phyloP scores from a whole-genome alignment of 371 early-diverging fungal species.

The Zychaea mexicana region DNA sequence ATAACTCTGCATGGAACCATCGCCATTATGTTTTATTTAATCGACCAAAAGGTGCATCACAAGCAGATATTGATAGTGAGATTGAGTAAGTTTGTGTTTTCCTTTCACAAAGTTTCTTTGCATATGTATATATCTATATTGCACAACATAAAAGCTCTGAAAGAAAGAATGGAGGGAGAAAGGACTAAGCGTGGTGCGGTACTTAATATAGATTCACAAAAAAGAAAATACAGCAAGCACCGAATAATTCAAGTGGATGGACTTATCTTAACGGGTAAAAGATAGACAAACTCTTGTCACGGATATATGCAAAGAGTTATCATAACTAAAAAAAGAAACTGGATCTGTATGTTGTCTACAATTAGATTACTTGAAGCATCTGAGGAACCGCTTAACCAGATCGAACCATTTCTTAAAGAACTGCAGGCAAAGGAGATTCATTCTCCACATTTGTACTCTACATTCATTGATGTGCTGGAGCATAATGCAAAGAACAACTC shows the following conservation, averaged over 20 bases:
- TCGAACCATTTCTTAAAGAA: slow-evolving; percentile 52
- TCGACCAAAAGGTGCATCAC: slow-evolving; percentile 41
- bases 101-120: no score
- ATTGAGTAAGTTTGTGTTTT: slow-evolving; percentile 63
- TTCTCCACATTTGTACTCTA: slow-evolving; percentile 66
- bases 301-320: not conserved
- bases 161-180: no score
- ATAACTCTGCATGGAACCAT: slow-evolving; percentile 99
- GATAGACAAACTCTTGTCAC: not conserved
- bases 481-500: slow-evolving; percentile 43
- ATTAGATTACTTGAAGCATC: slow-evolving; percentile 51
- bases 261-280: slow-evolving; percentile 74
- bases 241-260: slow-evolving; percentile 93
- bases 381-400: slow-evolving; percentile 31
- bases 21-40: slow-evolving; percentile 76
- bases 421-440: slow-evolving; percentile 33
- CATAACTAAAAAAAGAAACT: not conserved
- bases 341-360: not conserved
- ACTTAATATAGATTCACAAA: slow-evolving; percentile 55
- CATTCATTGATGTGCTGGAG: slow-evolving; percentile 72
- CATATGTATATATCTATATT: no score
- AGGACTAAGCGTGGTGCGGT: no score
- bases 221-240: slow-evolving; percentile 73
- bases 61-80: slow-evolving; percentile 57
- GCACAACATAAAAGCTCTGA: no score